Base-by-base conservation (phyloP, 2,329 filamentous ascomycete species). In the Xylaria sp. region DNA sequence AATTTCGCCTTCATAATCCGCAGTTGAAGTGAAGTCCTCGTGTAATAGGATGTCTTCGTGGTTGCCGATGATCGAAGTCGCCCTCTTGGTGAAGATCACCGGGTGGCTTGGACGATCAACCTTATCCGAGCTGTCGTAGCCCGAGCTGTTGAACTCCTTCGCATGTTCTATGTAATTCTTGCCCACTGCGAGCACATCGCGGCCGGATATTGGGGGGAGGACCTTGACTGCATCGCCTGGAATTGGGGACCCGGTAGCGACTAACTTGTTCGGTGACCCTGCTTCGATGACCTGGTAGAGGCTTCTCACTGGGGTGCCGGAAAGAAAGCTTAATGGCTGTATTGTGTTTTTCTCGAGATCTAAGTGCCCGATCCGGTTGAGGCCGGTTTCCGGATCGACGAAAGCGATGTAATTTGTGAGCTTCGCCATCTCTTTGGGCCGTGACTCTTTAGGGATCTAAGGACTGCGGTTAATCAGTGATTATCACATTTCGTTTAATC, bases 141-240 rank as follows among this genome's bases (percentile, higher is more conserved):
- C 69, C 18, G 69, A 71, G 12, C 69, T 68, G 36, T 71, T 71
- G 62, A 69, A 71, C 51, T 71, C 69, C 49, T 61, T 64, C 3
- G 69, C 69, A 23, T 71, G 69, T 51, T 71, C 69, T 36, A 66
- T 66, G 36, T 71, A 71, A 6, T 71, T 71, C 12, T 71, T 71
- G 0, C 69, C 69, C 10, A 71, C 69, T 1, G 66, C 66, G 3
- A 71, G 52, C 5, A 71, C 62, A 59, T 71, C 69, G 25, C 69
- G 69, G 0, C 69, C 66, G 12, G 66, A 63, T 60, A 71, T 66
- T 4, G 62, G 8, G 5, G 69, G 69, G 18, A 69, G 33, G 41
- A 71, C 49, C 56, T 64, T 64, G 25, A 59, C 63, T 13, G 54
- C 39, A 9, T 39, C 39, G 23, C 28, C 33, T 13, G 62, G 18